Evolutionary conservation across 2,329 filamentous ascomycete genomes (phyloP).

Genomic region (Fusarium cicatricum): DNA sequence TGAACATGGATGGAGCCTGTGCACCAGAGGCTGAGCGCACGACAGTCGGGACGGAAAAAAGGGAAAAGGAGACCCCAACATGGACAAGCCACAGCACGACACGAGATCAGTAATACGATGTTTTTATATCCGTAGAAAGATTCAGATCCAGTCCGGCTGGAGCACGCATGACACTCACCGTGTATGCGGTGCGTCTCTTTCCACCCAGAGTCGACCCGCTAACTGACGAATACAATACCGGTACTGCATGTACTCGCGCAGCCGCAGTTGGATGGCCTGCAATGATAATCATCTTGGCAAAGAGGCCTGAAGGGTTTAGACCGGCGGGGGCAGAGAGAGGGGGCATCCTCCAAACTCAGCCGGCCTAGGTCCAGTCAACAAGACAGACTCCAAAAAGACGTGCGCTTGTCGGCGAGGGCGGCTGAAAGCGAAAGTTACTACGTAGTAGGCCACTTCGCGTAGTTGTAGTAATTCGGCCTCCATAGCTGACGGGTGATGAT

Average conservation of each 20-base stretch:
- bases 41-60: slow-evolving; percentile 1
- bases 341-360: slow-evolving; percentile 4
- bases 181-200: slow-evolving; percentile 15
- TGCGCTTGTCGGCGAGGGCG: slow-evolving; percentile 4
- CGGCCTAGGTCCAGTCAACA: slow-evolving; percentile 7
- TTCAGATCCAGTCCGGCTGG: slow-evolving; percentile 11
- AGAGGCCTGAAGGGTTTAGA: background rate
- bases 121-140: slow-evolving; percentile 14
- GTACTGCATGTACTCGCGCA: too few relatives aligned
- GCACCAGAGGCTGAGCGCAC: slow-evolving; percentile 7
- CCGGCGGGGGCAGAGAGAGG: background rate
- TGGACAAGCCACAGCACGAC: slow-evolving; percentile 28
- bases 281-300: slow-evolving; percentile 7
- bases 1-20: slow-evolving; percentile 7
- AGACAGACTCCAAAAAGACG: slow-evolving; percentile 5
- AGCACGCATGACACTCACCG: background rate
- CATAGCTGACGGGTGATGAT: background rate
- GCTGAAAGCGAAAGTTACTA: slow-evolving; percentile 21
- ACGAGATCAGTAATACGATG: slow-evolving; percentile 41
- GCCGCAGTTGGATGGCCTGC: background rate
- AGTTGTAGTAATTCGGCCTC: slow-evolving; percentile 16
- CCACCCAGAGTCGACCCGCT: slow-evolving; percentile 11
- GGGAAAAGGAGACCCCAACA: slow-evolving; percentile 16
- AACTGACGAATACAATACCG: slow-evolving; percentile 11
- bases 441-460: slow-evolving; percentile 20